Base-by-base conservation (phyloP, 306 rosid species). In the Quercus variabilis region DNA sequence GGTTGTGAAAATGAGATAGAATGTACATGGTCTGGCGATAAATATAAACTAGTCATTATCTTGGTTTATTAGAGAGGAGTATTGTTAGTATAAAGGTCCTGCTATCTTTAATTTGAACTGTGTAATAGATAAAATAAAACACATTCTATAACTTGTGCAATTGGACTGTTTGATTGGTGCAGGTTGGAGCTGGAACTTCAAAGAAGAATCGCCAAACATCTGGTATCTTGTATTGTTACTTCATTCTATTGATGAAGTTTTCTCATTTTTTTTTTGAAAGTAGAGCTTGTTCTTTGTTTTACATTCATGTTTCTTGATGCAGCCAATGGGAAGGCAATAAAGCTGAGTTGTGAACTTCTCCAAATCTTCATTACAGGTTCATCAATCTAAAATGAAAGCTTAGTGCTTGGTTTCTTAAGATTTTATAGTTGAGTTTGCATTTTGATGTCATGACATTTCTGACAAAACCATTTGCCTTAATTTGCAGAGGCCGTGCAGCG, bases 401-500 rank as follows among this genome's bases (percentile, higher is more conserved):
- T 43, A 21, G 18, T 62, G 71, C 72, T 79, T 77, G 69, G 10
- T 58, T 82, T 1, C 54, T 49, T 49, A 70, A 69, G 71, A 71
- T 69, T 25, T 25, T 74, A 71, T 75, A 46, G 77, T 13, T 59
- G 17, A 69, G 71, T 78, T 60, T 75, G 30, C 31, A 74, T 55
- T 59, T 21, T 18, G 43, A 52, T 72, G 4, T 19, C 28, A 38
- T 33, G 30, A 74, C 51, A 43, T 55, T 72, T 46, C 65, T 81
- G 79, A 81, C 20, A 9, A 17, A 73, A 75, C 20, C 15, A 67
- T 76, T 85, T 83, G 54, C 83, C 72, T 75, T 62, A 75, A 51
- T 49, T 49, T 78, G 87, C 90, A 90, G 98, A 94, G 90, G 92
- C 93, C 30, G 85, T 89, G 79, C 94, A 92, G 77, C 97, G 93